Evolutionary conservation across 192 early-diverging fungal species (phyloP), one percentile per base, ranked within the genome.

Genomic region (Rhizophagus sp.): DNA sequence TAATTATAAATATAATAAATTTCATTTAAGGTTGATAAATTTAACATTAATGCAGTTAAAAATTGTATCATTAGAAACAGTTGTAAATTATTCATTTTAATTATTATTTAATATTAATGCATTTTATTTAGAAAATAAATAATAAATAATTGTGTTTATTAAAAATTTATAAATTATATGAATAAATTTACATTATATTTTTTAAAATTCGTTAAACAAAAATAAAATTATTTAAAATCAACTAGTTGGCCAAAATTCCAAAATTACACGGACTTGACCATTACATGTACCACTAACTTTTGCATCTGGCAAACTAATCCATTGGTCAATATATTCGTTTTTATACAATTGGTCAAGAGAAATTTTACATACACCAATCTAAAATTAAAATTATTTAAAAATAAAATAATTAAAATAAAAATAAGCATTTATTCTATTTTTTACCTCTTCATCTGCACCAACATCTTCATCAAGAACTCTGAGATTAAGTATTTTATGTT

Each of bases 171-270:
- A 30, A 30, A 30, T n/a, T 30, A 30, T 30, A 30, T 30, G 30
- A 30, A 30, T 1, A 30, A 30, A 30, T 30, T 30, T 30, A 30
- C 30, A 30, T 30, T 30, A 30, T 1, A 30, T 30, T 30, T 30
- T 30, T 30, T 30, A 5, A 36, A 36, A 36, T 36, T 36, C 5
- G 36, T 36, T 36, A 44, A 44, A 44, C 0, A 11, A 44, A 44
- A 44, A 44, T 44, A 44, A 44, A 4, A 44, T 10, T 44, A 44
- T 44, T 44, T 44, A 44, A n/a, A 52, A 70, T 44, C 12, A 44
- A 41, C 41, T 39, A 36, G 27, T 71, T 36, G 64, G 64, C n/a
- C 27, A 27, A 65, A 27, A 65, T 65, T 65, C 64, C 64, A 65
- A 65, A 65, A 65, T 30, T 30, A 65, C n/a, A 65, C 27, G 64